A percentile compares a stretch with the other conserved stretches of the same genome.
Conservation (phyloP, 345 rosid genomes). For the Alliaria petiolata region DNA sequence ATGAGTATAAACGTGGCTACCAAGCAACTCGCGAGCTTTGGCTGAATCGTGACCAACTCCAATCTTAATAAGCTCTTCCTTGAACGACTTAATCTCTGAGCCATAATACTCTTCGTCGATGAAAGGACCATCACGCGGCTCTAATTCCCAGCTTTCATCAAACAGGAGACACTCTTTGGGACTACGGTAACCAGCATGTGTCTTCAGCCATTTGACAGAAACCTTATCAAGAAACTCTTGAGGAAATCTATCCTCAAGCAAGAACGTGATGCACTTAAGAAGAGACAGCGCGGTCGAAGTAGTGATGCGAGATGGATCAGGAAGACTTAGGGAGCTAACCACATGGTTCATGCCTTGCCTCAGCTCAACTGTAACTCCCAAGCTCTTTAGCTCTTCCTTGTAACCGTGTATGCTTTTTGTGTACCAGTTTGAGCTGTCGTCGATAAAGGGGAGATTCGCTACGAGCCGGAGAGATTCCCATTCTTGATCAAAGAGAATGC, state of each 20-base stretch:
- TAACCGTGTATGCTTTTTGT: constrained; percentile 44
- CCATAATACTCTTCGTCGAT: constrained; percentile 63
- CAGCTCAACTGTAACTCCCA: constrained; percentile 42
- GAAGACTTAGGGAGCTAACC: constrained; percentile 38
- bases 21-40: constrained; percentile 37
- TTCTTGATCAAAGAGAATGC: constrained; percentile 49
- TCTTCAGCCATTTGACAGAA: constrained; percentile 56
- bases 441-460: constrained; percentile 55
- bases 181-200: constrained; percentile 45
- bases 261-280: constrained; percentile 41
- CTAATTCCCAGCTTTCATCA: constrained; percentile 41
- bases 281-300: constrained; percentile 38
- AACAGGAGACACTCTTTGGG: constrained; percentile 49
- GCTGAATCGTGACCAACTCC: constrained; percentile 43
- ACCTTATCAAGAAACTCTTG: constrained; percentile 28
- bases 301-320: constrained; percentile 30
- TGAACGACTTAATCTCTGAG: constrained; percentile 22
- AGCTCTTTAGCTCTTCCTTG: constrained; percentile 41
- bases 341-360: constrained; percentile 50
- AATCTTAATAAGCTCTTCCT: constrained; percentile 40
- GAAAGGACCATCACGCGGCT: constrained; percentile 66
- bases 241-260: constrained; percentile 31
- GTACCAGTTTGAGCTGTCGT: constrained; percentile 44
- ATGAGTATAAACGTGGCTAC: constrained; percentile 34
- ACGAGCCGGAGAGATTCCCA: constrained; percentile 57